These are phyloP conservation scores for Xylariaceae sp. DNA, from an alignment of 2,329 filamentous ascomycete genomes.

Conservation along the genomic window DNA sequence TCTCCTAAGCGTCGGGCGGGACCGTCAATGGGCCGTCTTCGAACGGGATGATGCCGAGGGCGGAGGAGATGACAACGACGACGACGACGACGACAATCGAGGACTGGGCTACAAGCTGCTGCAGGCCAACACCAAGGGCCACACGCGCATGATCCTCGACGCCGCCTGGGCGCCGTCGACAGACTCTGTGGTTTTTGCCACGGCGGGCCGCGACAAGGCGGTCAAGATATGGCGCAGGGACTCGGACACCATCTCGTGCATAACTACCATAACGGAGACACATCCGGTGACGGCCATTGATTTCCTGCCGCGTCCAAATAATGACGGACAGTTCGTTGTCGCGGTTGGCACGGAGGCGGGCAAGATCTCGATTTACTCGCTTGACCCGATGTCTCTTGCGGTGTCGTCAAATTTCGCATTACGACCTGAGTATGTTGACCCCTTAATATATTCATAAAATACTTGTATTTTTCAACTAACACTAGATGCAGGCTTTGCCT, in stretches of 20 bases:
- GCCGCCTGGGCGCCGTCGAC: slow-evolving; percentile 77
- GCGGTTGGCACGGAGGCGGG: slow-evolving; percentile 66
- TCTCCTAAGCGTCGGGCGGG: slow-evolving; percentile 87
- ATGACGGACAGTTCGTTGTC: slow-evolving; percentile 49
- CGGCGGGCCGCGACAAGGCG: slow-evolving; percentile 87
- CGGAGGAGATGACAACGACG: slow-evolving; percentile 7
- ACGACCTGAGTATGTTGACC: slow-evolving; percentile 47
- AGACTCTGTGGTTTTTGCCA: slow-evolving; percentile 70
- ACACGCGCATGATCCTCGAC: slow-evolving; percentile 91
- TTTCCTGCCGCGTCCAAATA: slow-evolving; percentile 55
- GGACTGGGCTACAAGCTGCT: slow-evolving; percentile 60
- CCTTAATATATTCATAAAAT: too few species aligned
- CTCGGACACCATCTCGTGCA: slow-evolving; percentile 54
- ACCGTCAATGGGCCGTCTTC: slow-evolving; percentile 91
- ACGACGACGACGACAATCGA: slow-evolving; percentile 13
- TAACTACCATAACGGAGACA: slow-evolving; percentile 59
- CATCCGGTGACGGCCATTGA: slow-evolving; percentile 75
- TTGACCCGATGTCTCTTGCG: slow-evolving; percentile 49
- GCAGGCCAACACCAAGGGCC: slow-evolving; percentile 79
- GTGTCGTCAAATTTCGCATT: slow-evolving; percentile 47
- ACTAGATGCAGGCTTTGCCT: slow-evolving; percentile 55
- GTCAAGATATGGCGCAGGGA: slow-evolving; percentile 71
- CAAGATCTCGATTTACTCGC: slow-evolving; percentile 50
- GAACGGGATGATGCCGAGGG: slow-evolving; percentile 51
- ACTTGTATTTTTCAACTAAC: slow-evolving; percentile 25